Evolutionary conservation across 164 flowering plant species (phyloP), one percentile per base, ranked within the genome.

Genomic region (Euptelea pleiosperma): DNA sequence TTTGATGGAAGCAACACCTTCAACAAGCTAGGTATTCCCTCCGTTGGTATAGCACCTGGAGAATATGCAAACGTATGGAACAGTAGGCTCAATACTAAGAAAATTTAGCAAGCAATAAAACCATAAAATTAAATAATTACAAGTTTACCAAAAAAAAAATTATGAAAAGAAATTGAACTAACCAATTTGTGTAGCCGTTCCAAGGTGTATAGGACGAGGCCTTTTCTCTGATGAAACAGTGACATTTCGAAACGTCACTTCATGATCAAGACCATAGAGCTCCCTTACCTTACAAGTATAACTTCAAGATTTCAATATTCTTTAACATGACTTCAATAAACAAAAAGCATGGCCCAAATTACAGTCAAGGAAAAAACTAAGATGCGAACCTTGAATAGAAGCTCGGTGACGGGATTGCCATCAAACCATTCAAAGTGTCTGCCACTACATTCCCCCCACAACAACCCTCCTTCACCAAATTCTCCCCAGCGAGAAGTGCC

Each of bases 171-270:
- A 63, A 52, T 40, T 25, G 18, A 43, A 58, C 81, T 50, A 58
- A 91, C 99, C 99, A 71, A 94, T 87, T 76, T 94, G 99, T 36
- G 97, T 85, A 18, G 99, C 97, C 22, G 96, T 89, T 45, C 96
- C 93, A 1, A 94, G 81, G 75, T 84, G 79, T 56, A 94, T 76
- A 63, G 99, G 82, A 26, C 78, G 86, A n/a, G 99, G 97, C 68
- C 86, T 81, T 49, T 77, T 74, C 72, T 80, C 96, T 62, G 91
- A 82, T 64, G 79, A 44, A 60, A 89, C 84, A 26, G 87, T 84
- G 41, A 85, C 79, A 72, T 90, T 86, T 67, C 96, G 82, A 66
- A 94, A 94, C 46, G 66, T 25, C 56, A 80, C 85, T 55, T 79
- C 82, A 59, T 76, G 77, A 69, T 85, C 91, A 66, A 91, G 83